Percentiles rank a stretch among this genome's conserved stretches.
Evolutionary conservation across 176 grass and related monocot genomes (phyloP).

Genomic region (Tillandsia leiboldiana): DNA sequence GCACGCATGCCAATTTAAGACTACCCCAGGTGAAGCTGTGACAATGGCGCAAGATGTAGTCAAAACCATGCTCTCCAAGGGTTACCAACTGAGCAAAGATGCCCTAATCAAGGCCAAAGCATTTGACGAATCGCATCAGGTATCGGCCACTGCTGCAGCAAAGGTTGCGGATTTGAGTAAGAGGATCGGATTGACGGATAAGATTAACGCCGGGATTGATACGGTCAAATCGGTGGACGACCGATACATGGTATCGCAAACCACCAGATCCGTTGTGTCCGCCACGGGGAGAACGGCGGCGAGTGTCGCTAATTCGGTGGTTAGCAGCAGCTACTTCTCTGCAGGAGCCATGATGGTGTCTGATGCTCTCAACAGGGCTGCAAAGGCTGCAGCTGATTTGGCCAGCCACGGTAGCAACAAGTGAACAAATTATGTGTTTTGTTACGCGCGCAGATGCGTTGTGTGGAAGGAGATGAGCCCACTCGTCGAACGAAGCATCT

Average conservation of each 20-base stretch:
- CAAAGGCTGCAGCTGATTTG: constrained; percentile 62
- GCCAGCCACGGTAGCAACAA: constrained; percentile 56
- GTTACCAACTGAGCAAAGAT: constrained; percentile 85
- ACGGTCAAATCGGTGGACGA: constrained; percentile 71
- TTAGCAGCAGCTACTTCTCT: constrained; percentile 90
- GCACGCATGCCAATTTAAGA: constrained; percentile 43
- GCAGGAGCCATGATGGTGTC: constrained; percentile 77
- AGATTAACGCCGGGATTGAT: constrained; percentile 56
- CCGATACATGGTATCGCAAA: constrained; percentile 48
- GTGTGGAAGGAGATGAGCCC: no score
- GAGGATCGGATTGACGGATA: constrained; percentile 72
- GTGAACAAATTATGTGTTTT: constrained; percentile 20
- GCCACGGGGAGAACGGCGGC: constrained; percentile 54
- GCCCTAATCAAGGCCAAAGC: constrained; percentile 75
- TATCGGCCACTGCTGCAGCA: constrained; percentile 58
- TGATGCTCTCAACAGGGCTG: constrained; percentile 56
- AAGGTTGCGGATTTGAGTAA: constrained; percentile 72
- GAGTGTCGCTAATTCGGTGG: constrained; percentile 44
- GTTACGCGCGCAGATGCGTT: no score
- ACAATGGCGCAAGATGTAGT: constrained; percentile 82
- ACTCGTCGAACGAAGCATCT: no score
- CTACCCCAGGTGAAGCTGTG: constrained; percentile 60
- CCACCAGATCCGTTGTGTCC: constrained; percentile 57
- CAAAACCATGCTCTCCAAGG: constrained; percentile 67
- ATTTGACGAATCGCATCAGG: constrained; percentile 69